phyloP scores from a whole-genome alignment of 129 eudicot genomes.

The Heracleum sosnowskyi region DNA sequence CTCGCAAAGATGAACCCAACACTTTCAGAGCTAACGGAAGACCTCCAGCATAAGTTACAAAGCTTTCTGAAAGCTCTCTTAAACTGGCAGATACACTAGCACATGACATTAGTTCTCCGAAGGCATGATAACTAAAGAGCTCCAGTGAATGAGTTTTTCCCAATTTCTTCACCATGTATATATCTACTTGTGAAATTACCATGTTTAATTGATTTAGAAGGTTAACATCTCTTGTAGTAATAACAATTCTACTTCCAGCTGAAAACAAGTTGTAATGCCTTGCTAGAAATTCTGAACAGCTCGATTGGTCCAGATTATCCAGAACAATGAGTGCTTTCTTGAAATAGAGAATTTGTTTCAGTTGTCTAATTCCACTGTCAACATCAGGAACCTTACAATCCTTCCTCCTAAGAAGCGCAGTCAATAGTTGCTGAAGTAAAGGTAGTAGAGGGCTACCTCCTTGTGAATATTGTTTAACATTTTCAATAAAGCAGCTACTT shows the following conservation, averaged over 20 bases:
- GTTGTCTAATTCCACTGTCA: background rate
- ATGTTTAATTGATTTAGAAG: constrained; percentile 13
- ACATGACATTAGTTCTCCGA: background rate
- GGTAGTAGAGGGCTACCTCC: background rate
- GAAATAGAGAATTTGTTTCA: background rate
- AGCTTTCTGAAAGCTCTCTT: constrained; percentile 6
- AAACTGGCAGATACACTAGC: background rate
- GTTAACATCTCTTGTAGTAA: constrained; percentile 21
- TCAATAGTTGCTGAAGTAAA: background rate
- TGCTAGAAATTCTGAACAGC: constrained; percentile 5
- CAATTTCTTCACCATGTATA: constrained; percentile 15
- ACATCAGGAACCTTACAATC: background rate
- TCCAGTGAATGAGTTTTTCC: constrained; percentile 8
- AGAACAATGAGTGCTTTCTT: constrained; percentile 13
- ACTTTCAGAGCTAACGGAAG: constrained; percentile 31
- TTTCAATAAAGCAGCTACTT: no score
- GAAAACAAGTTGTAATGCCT: constrained; percentile 14
- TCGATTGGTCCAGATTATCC: background rate
- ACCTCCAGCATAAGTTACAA: constrained; percentile 13
- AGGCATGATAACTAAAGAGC: constrained; percentile 30
- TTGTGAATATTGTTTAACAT: no score
- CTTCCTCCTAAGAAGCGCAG: background rate
- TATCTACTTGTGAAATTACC: background rate
- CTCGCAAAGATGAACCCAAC: constrained; percentile 23
- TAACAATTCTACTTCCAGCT: constrained; percentile 19